phyloP scores from a whole-genome alignment of 768 basidiomycete genomes.

The Suillus plorans region DNA sequence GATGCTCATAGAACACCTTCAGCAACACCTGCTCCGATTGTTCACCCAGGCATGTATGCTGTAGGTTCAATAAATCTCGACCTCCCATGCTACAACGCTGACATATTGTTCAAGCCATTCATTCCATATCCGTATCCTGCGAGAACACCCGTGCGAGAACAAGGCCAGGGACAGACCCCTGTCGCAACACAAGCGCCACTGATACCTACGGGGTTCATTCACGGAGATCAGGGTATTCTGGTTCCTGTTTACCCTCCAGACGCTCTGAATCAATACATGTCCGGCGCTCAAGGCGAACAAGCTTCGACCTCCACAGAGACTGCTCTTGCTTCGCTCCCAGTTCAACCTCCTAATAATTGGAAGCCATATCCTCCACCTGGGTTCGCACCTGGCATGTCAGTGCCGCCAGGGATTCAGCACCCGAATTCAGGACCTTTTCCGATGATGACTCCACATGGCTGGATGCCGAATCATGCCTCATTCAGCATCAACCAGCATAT shows the following conservation, averaged over 20 bases:
- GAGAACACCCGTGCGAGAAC: constrained; percentile 24
- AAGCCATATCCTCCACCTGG: constrained; percentile 30
- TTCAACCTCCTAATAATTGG: constrained; percentile 33
- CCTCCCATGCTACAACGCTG: constrained; percentile 8
- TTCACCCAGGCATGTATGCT: constrained; percentile 42
- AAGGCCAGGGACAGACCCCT: constrained; percentile 13
- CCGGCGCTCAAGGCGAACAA: constrained; percentile 38
- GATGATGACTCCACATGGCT: constrained; percentile 20
- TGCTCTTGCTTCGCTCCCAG: constrained; percentile 23
- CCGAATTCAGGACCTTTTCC: constrained; percentile 25
- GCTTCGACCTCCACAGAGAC: constrained; percentile 14
- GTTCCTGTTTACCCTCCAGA: constrained; percentile 72
- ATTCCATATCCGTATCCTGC: constrained; percentile 47
- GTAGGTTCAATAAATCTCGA: constrained; percentile 35
- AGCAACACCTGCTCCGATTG: constrained; percentile 36
- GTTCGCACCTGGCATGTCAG: constrained; percentile 14
- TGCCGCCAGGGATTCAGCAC: constrained; percentile 31
- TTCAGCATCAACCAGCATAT: constrained; percentile 19
- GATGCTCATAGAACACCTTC: constrained; percentile 38
- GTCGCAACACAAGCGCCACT: constrained; percentile 50
- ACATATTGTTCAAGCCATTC: constrained; percentile 38
- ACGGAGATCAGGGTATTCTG: constrained; percentile 70
- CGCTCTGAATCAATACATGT: constrained; percentile 68
- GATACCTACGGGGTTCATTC: constrained; percentile 66
- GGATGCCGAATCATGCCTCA: constrained; percentile 28